Percentiles rank a stretch among this genome's conserved stretches.
Conservation (phyloP, 306 rosid genomes). For the Macrotyloma uniflorum region DNA sequence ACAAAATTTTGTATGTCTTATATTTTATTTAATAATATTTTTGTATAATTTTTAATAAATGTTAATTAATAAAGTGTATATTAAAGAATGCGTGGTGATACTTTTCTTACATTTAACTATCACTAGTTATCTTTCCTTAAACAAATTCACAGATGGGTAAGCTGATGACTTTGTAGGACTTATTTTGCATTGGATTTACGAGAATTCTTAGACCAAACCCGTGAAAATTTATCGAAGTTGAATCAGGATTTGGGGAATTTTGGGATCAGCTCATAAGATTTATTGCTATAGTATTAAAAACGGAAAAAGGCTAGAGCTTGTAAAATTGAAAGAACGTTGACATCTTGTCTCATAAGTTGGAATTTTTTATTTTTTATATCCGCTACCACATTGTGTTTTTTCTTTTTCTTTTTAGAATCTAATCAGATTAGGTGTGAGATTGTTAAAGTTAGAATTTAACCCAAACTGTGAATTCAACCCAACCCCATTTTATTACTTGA, state of each 20-base stretch:
- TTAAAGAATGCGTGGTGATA: not conserved
- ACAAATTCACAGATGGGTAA: not conserved
- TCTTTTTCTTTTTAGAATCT: not conserved
- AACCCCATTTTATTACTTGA: not conserved
- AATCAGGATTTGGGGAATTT: not conserved
- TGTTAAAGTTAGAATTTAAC: not conserved
- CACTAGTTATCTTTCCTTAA: not conserved
- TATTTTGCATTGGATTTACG: not conserved
- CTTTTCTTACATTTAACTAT: not conserved
- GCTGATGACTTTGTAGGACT: too few species aligned
- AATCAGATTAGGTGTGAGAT: not conserved
- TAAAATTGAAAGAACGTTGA: not conserved
- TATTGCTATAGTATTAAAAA: too few species aligned
- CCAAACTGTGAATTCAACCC: not conserved
- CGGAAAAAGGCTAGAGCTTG: not conserved
- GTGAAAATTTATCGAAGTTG: not conserved
- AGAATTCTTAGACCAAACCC: not conserved
- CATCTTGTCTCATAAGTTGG: not conserved
- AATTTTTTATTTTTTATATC: not conserved
- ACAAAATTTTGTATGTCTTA: too few species aligned
- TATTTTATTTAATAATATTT: too few species aligned
- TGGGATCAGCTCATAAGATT: not conserved
- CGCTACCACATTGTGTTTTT: not conserved
- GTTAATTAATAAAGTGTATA: too few species aligned
- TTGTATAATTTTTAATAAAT: too few species aligned